Evolutionary conservation across 805 yeast species (phyloP).

Genomic region (Wickerhamomyces sydowiorum): DNA sequence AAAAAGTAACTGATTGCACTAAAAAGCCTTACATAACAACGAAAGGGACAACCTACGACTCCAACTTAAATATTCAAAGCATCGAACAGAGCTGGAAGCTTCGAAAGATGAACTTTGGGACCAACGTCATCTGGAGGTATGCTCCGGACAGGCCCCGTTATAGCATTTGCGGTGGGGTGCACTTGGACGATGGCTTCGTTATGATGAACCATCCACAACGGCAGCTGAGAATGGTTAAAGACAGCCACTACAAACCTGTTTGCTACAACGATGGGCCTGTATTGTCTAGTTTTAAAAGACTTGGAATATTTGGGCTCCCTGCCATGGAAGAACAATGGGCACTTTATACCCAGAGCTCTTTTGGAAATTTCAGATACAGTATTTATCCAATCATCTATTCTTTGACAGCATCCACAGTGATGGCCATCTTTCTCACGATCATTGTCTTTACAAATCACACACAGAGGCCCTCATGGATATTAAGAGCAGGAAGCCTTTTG

Average conservation of each 20-base stretch:
- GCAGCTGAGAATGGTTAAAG: conserved; percentile 11
- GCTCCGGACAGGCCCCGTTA: conserved; percentile 19
- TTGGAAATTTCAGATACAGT: conserved; percentile 47
- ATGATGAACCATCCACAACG: conserved; percentile 14
- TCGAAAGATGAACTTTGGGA: conserved; percentile 22
- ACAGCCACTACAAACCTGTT: conserved; percentile 23
- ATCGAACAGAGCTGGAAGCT: too few species aligned
- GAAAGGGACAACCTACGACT: too few species aligned
- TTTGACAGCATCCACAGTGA: conserved; percentile 57
- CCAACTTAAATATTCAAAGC: too few species aligned
- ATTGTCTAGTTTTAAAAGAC: conserved; percentile 26
- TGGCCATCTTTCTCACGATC: conserved; percentile 56
- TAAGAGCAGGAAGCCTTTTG: conserved; percentile 43
- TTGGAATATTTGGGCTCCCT: conserved; percentile 33
- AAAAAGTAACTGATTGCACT: too few species aligned
- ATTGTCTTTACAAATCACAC: conserved; percentile 62
- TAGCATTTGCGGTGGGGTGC: conserved; percentile 25
- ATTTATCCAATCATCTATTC: conserved; percentile 60
- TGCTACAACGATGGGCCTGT: conserved; percentile 30
- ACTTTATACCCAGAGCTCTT: conserved; percentile 28
- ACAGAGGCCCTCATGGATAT: conserved; percentile 49
- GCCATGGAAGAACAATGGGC: conserved; percentile 44
- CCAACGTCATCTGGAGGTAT: conserved; percentile 29
- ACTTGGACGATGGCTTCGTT: conserved; percentile 28
- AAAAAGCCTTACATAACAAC: too few species aligned